Evolutionary conservation across 139 green algal species (phyloP), one percentile per base, ranked within the genome.

Genomic region (Protoeuglena noctilucae): DNA sequence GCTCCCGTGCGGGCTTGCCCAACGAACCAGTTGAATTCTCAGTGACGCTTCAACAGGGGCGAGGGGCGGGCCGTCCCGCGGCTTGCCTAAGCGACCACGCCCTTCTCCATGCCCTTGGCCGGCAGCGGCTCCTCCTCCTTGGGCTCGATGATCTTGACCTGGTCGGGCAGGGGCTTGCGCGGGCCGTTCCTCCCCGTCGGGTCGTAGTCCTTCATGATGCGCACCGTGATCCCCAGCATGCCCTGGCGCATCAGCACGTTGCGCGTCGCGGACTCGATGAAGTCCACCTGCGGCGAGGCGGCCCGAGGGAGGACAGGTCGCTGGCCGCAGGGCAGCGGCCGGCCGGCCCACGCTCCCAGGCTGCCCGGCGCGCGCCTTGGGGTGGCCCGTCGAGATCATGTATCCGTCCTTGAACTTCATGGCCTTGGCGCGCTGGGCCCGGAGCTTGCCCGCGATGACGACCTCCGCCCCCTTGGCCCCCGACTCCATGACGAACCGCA

Each of bases 351-450:
- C n/a, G n/a, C n/a, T n/a, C n/a, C n/a, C n/a, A n/a, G n/a, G n/a
- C n/a, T n/a, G n/a, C n/a, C n/a, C 57, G n/a, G n/a, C n/a, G n/a
- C n/a, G n/a, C n/a, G n/a, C n/a, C n/a, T n/a, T n/a, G 4, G 91
- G 89, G 60, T 93, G 59, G 53, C 92, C 92, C 25, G 78, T 84
- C 24, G 83, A 91, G 53, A 94, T 80, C 86, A 94, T 93, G 72
- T 88, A 95, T 17, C 85, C 85, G 58, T 94, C 86, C 78, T 94
- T 95, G 86, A 99, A 99, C 82, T 99, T 99, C 92, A 99, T 99
- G 63, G 67, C 65, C 85, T 99, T 99, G 67, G 91, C 92, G 78
- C 92, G 85, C 69, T 87, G 76, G 5, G 89, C 92, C 18, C 92
- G 77, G 26, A 98, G 75, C 81, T 99, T 99, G 70, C 92, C 92